A percentile compares a stretch with the other conserved stretches of the same genome.
These are phyloP conservation scores for Tricholoma terreum DNA, from an alignment of 768 basidiomycete genomes.

Conservation along the genomic window DNA sequence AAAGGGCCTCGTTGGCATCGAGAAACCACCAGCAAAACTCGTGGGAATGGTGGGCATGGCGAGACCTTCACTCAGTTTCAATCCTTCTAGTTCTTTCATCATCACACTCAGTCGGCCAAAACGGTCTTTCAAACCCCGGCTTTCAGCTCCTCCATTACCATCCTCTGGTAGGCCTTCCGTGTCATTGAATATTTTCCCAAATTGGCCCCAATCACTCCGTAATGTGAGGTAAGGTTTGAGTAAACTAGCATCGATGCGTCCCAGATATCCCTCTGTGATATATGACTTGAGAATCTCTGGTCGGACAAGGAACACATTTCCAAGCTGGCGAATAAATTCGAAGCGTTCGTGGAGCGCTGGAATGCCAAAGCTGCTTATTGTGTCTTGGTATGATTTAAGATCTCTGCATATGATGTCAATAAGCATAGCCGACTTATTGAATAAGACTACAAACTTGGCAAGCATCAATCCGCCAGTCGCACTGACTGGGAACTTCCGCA, in stretches of 20 bases:
- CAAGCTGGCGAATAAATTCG: slow-evolving; percentile 96
- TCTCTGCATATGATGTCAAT: slow-evolving; percentile 52
- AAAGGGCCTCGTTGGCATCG: slow-evolving; percentile 44
- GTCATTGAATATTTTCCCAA: slow-evolving; percentile 79
- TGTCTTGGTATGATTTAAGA: slow-evolving; percentile 94
- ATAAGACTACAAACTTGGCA: slow-evolving; percentile 68
- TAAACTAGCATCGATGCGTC: slow-evolving; percentile 82
- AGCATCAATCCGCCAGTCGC: slow-evolving; percentile 97
- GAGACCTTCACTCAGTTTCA: slow-evolving; percentile 59
- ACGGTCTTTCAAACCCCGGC: slow-evolving; percentile 55
- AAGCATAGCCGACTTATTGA: neutral
- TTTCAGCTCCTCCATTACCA: slow-evolving; percentile 33
- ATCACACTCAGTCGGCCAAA: slow-evolving; percentile 76
- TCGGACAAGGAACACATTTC: slow-evolving; percentile 94
- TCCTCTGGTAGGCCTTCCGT: slow-evolving; percentile 41
- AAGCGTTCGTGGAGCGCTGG: slow-evolving; percentile 89
- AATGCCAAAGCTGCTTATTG: slow-evolving; percentile 76
- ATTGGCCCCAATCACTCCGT: slow-evolving; percentile 87
- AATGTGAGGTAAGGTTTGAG: slow-evolving; percentile 89
- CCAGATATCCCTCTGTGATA: slow-evolving; percentile 91
- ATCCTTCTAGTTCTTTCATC: slow-evolving; percentile 83
- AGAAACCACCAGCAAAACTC: slow-evolving; percentile 54
- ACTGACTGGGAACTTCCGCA: slow-evolving; percentile 94
- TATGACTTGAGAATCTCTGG: slow-evolving; percentile 95
- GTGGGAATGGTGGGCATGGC: slow-evolving; percentile 56